Evolutionary conservation across 306 rosid species (phyloP), one percentile per base, ranked within the genome.

Genomic region (Dalbergia cultrata): DNA sequence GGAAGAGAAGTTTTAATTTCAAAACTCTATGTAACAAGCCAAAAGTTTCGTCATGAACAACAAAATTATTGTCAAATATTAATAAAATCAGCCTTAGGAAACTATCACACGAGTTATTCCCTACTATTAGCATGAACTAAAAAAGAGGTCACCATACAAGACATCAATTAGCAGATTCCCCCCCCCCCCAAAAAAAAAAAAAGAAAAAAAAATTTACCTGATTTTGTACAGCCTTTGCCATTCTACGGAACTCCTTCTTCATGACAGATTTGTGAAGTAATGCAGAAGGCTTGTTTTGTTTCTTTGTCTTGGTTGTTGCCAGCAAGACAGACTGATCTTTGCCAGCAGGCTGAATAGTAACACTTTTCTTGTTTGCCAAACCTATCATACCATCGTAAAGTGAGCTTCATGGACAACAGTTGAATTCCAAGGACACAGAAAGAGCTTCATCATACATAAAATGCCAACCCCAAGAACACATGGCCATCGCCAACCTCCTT

Each of bases 351-450:
- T 89, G 97, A 85, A 95, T 81, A 13, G 92, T 87, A n/a, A 95
- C 93, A 13, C 96, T 93, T 77, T 95, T 95, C 92, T 91, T 91
- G 90, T 95, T 93, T 18, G 99, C 97, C 96, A 95, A 86, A 63
- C 99, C 99, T 95, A 81, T 5, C 41, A 83, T 9, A 52, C 19
- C n/a, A n/a, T 0, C 7, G 22, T 2, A 56, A 54, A 44, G 4
- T 56, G 1, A 67, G 19, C 53, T 72, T 13, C 16, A 63, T 0
- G 5, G 18, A 76, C 44, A 70, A 16, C 12, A 44, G 56, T 21
- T 54, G 61, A 52, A 69, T 17, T 16, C 9, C 16, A 54, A 7
- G 13, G 17, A 26, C 34, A 13, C 33, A 45, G 0, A 9, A 5
- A 31, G n/a, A n/a, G n/a, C n/a, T n/a, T n/a, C 13, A 1, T 22